phyloP scores from a whole-genome alignment of 345 rosid genomes.

The Boechera retrofracta region DNA sequence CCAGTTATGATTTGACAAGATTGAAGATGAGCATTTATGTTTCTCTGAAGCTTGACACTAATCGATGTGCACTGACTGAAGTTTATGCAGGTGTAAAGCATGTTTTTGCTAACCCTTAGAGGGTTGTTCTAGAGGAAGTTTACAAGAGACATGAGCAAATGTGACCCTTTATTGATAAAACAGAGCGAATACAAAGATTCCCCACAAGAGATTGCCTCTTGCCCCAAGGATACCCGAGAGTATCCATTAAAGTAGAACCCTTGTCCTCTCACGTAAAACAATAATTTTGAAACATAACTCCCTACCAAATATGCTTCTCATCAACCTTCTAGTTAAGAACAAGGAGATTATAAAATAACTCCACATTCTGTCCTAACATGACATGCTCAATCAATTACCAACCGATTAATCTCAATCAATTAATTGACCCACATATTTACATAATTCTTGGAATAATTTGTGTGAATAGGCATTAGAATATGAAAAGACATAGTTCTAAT shows the following conservation, averaged over 20 bases:
- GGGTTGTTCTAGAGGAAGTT: slow-evolving; percentile 19
- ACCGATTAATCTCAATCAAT: neutral
- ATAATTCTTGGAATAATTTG: neutral
- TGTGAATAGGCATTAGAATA: neutral
- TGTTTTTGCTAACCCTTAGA: neutral
- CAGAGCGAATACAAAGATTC: slow-evolving; percentile 19
- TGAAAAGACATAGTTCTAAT: slow-evolving; percentile 6
- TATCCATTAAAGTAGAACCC: slow-evolving; percentile 5
- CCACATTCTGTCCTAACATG: neutral
- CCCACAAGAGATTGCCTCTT: neutral
- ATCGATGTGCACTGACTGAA: slow-evolving; percentile 14
- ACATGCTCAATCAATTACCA: slow-evolving; percentile 13
- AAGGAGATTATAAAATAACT: neutral
- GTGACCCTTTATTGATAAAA: neutral
- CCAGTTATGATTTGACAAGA: slow-evolving; percentile 23
- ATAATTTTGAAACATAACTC: slow-evolving; percentile 4
- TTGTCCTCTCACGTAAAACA: neutral
- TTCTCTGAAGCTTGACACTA: slow-evolving; percentile 19
- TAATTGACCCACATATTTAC: neutral
- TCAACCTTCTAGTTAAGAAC: neutral
- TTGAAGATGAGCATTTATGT: slow-evolving; percentile 1
- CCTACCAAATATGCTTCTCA: neutral
- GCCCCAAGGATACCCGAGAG: neutral
- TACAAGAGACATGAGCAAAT: neutral
- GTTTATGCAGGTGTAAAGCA: neutral